Conservation (phyloP, 2,329 filamentous ascomycete genomes). For the Phoma sp. region DNA sequence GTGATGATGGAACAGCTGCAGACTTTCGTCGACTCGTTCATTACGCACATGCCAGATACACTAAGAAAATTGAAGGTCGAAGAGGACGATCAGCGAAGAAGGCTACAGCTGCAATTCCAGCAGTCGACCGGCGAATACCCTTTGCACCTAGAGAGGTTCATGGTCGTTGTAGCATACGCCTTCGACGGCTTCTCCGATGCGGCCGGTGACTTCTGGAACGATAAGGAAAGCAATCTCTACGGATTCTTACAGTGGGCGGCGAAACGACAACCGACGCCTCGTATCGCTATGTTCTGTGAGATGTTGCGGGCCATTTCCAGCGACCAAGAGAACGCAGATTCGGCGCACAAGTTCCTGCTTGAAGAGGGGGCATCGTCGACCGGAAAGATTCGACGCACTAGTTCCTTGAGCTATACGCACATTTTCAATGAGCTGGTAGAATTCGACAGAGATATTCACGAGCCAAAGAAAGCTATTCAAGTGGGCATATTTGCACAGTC, state of each 20-base stretch:
- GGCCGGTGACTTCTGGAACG: slow-evolving; percentile 87
- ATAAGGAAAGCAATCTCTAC: slow-evolving; percentile 89
- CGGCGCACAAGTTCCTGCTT: slow-evolving; percentile 86
- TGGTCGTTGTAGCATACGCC: slow-evolving; percentile 89
- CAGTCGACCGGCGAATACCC: slow-evolving; percentile 60
- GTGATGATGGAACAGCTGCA: slow-evolving; percentile 83
- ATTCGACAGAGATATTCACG: slow-evolving; percentile 79
- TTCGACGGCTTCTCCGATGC: slow-evolving; percentile 87
- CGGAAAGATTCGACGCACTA: slow-evolving; percentile 79
- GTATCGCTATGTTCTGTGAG: slow-evolving; percentile 95
- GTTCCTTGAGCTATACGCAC: slow-evolving; percentile 89
- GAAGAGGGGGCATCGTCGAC: slow-evolving; percentile 76
- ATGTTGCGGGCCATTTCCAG: slow-evolving; percentile 89
- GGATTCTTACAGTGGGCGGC: slow-evolving; percentile 99
- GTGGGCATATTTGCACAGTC: slow-evolving; percentile 60
- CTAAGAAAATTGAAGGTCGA: slow-evolving; percentile 84
- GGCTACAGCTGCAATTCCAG: slow-evolving; percentile 53
- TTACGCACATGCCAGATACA: slow-evolving; percentile 93
- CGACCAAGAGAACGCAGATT: slow-evolving; percentile 79
- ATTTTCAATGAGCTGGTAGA: slow-evolving; percentile 90
- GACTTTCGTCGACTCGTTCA: slow-evolving; percentile 87
- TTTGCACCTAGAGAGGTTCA: slow-evolving; percentile 79
- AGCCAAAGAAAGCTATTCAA: slow-evolving; percentile 68
- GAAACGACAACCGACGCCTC: slow-evolving; percentile 89
- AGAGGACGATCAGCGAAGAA: slow-evolving; percentile 81